Percentiles rank a stretch among this genome's conserved stretches.
phyloP scores from a whole-genome alignment of 495 filamentous ascomycete species.

The Talaromyces wortmannii region DNA sequence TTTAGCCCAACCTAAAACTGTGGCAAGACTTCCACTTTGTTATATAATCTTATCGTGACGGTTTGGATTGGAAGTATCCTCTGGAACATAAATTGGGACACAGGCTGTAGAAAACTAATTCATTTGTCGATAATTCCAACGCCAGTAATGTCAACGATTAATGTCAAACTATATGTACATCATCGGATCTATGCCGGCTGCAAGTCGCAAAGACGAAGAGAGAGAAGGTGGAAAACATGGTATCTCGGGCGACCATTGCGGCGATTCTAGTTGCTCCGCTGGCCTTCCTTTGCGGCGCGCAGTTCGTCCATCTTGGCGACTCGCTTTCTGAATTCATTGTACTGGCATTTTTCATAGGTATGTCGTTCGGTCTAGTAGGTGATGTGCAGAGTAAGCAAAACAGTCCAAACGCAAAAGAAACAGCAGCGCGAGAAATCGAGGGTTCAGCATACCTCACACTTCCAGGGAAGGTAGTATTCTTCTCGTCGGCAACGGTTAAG shows the following conservation, averaged over 20 bases:
- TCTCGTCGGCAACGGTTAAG: constrained; percentile 91
- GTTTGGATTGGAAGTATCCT: no score
- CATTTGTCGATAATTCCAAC: background rate
- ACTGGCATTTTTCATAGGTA: constrained; percentile 98
- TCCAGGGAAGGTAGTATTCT: constrained; percentile 94
- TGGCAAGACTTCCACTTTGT: no score
- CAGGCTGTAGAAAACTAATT: background rate
- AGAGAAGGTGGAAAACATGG: background rate
- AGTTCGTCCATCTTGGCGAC: constrained; percentile 98
- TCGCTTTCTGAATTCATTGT: constrained; percentile 96
- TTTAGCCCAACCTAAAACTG: no score
- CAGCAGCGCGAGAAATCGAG: background rate
- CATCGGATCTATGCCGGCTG: constrained; percentile 14
- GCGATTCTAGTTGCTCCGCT: constrained; percentile 71
- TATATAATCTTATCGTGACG: no score
- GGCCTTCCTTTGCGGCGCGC: constrained; percentile 75
- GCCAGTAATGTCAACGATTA: background rate
- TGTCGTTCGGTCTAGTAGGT: constrained; percentile 77
- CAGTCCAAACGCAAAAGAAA: background rate
- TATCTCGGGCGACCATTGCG: background rate
- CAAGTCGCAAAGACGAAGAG: background rate
- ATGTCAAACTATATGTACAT: constrained; percentile 33
- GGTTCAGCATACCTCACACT: constrained; percentile 74
- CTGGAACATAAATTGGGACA: background rate
- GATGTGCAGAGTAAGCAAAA: background rate